Conservation (phyloP, 108 stramenopile species). For the Epipyxis sp. region DNA sequence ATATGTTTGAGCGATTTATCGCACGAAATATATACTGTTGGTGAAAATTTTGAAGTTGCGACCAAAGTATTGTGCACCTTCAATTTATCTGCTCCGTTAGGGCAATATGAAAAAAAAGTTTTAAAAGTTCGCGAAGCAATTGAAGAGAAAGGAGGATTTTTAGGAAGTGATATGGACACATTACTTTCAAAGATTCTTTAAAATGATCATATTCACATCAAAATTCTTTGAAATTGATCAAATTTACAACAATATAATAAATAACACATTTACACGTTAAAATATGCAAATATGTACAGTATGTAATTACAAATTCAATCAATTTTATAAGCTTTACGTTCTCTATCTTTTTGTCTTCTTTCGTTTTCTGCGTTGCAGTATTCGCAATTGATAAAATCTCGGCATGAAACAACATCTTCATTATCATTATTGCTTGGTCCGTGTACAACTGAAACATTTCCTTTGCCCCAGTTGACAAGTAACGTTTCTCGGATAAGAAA, state of each 20-base stretch:
- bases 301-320: too few relatives aligned
- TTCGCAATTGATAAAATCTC: background rate
- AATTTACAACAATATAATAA: too few relatives aligned
- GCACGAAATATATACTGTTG: conserved; percentile 20
- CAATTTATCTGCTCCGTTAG: background rate
- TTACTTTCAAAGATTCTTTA: conserved; percentile 21
- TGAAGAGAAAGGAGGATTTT: conserved; percentile 20
- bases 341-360: too few relatives aligned
- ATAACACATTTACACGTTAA: too few relatives aligned
- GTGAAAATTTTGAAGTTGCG: background rate
- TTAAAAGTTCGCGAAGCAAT: background rate
- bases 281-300: too few relatives aligned
- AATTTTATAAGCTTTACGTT: too few relatives aligned
- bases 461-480: conserved; percentile 19
- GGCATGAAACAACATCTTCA: background rate
- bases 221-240: too few relatives aligned
- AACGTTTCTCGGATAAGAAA: conserved; percentile 20
- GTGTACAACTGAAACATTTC: background rate
- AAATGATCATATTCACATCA: too few relatives aligned
- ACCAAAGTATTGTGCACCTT: background rate
- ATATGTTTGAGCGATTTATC: conserved; percentile 18
- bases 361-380: conserved; percentile 4
- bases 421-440: background rate
- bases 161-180: conserved; percentile 13
- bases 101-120: conserved; percentile 9